phyloP scores from a whole-genome alignment of 2,329 filamentous ascomycete genomes.

The Apiospora aurea region DNA sequence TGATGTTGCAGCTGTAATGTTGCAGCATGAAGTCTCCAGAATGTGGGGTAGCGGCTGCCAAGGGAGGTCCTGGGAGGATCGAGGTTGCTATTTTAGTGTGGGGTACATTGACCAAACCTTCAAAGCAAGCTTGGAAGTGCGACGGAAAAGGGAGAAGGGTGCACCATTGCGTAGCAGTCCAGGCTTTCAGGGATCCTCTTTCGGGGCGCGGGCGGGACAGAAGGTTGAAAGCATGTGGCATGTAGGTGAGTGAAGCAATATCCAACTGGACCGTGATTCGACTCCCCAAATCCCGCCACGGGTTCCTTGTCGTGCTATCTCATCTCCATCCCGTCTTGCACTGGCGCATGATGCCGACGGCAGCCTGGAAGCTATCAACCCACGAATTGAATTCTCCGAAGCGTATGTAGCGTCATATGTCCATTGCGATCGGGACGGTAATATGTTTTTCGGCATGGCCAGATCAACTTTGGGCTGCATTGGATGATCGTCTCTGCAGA shows the following conservation, averaged over 20 bases:
- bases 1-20: not conserved
- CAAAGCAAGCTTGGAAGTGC: not conserved
- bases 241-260: conserved; percentile 20
- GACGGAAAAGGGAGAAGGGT: not conserved
- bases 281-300: not conserved
- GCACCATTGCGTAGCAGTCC: not conserved
- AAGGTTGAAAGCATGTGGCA: not conserved
- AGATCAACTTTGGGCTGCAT: conserved; percentile 7
- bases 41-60: conserved; percentile 16
- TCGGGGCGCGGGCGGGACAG: not conserved
- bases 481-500: not conserved
- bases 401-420: not conserved
- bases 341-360: conserved; percentile 3
- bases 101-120: not conserved
- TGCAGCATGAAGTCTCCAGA: not conserved
- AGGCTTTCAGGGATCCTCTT: not conserved
- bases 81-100: conserved; percentile 6
- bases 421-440: not conserved
- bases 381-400: not conserved
- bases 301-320: not conserved
- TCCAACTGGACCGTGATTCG: not conserved
- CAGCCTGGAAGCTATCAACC: not conserved
- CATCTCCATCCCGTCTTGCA: not conserved
- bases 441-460: not conserved
- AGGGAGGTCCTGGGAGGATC: not conserved